These are phyloP conservation scores for Rusavskia elegans DNA, from an alignment of 495 filamentous ascomycete species.

Conservation along the genomic window DNA sequence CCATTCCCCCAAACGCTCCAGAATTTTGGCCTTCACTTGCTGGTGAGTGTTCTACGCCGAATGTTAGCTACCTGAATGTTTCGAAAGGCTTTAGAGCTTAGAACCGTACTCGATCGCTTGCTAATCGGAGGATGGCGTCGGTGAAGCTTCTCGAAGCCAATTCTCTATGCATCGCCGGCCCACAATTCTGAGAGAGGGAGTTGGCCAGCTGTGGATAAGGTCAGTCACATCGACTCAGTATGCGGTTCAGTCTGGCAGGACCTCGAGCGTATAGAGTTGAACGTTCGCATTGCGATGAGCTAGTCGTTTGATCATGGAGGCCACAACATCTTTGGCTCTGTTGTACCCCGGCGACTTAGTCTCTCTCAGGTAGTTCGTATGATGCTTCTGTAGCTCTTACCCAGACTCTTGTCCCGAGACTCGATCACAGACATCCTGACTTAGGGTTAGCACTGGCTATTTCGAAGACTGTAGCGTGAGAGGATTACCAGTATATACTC, in stretches of 20 bases:
- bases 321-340: slow-evolving; percentile 79
- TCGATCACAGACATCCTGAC: slow-evolving; percentile 86
- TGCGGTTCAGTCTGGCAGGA: slow-evolving; percentile 18
- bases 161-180: slow-evolving; percentile 79
- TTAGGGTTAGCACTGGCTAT: slow-evolving; percentile 1
- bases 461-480: background rate
- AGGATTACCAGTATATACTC: slow-evolving; percentile 69
- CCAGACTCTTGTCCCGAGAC: slow-evolving; percentile 51
- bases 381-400: slow-evolving; percentile 20
- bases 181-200: slow-evolving; percentile 90
- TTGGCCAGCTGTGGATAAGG: slow-evolving; percentile 49
- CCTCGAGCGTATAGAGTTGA: slow-evolving; percentile 96
- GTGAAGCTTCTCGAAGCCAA: slow-evolving; percentile 90
- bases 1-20: slow-evolving; percentile 95
- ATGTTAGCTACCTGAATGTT: background rate
- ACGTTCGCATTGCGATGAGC: slow-evolving; percentile 98
- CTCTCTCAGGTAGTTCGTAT: too few relatives aligned
- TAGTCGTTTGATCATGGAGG: slow-evolving; percentile 85
- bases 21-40: slow-evolving; percentile 91
- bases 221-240: slow-evolving; percentile 2
- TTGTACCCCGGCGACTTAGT: slow-evolving; percentile 7
- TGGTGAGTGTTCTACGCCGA: slow-evolving; percentile 67
- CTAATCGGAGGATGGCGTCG: slow-evolving; percentile 79
- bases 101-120: slow-evolving; percentile 53
- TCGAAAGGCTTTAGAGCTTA: background rate